These are phyloP conservation scores for Ustilago bromivora DNA, from an alignment of 1,284 basidiomycete genomes.

Conservation along the genomic window DNA sequence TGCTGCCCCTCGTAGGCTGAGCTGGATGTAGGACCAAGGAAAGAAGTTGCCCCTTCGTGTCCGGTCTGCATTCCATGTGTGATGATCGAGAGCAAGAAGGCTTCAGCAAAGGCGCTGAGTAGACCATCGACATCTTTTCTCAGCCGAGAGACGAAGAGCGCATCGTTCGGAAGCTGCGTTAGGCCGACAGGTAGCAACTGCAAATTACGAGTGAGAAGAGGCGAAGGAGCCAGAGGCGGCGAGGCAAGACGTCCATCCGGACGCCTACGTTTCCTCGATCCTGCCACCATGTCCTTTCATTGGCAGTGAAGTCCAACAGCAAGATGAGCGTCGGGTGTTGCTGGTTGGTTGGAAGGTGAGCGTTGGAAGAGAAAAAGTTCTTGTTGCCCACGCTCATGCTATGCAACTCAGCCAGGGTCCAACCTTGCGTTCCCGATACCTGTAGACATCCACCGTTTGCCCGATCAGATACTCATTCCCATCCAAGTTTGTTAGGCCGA, in stretches of 20 bases:
- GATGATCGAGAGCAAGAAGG: conserved; percentile 8
- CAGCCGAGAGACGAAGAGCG: conserved; percentile 26
- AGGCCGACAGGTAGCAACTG: conserved; percentile 40
- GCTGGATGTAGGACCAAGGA: background rate
- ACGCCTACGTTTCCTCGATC: conserved; percentile 46
- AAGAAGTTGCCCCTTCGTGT: background rate
- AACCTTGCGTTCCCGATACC: background rate
- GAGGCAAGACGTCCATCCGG: conserved; percentile 33
- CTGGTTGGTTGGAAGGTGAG: background rate
- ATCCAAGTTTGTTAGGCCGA: background rate
- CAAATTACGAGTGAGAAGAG: conserved; percentile 38
- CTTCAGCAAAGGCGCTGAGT: conserved; percentile 29
- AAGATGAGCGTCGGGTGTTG: background rate
- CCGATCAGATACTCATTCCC: background rate
- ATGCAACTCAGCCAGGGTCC: conserved; percentile 7
- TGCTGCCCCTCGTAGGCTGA: background rate
- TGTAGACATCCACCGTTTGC: background rate
- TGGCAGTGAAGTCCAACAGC: background rate
- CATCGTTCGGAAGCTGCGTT: conserved; percentile 42
- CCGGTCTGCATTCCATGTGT: no score
- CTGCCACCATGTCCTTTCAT: conserved; percentile 22
- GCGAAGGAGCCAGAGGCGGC: conserved; percentile 36
- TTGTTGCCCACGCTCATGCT: background rate
- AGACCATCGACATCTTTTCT: conserved; percentile 32
- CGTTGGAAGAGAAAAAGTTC: background rate